These are phyloP conservation scores for Amanita phalloides DNA, from an alignment of 768 basidiomycete genomes.

Conservation along the genomic window DNA sequence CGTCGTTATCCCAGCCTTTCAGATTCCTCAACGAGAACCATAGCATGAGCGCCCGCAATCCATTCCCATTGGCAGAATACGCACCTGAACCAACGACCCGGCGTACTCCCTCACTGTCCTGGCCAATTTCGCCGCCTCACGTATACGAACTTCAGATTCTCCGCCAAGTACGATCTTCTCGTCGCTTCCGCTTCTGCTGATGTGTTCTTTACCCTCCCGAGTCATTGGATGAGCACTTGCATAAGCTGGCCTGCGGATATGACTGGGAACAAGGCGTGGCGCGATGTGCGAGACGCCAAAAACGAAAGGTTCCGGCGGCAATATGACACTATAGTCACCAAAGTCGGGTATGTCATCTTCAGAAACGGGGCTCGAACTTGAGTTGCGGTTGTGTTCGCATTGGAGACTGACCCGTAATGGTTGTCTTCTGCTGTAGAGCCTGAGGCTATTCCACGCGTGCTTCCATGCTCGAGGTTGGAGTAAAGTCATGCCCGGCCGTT, in stretches of 20 bases:
- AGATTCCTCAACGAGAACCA: conserved; percentile 1
- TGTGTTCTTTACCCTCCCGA: conserved; percentile 6
- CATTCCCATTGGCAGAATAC: conserved; percentile 2
- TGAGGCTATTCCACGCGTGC: not conserved
- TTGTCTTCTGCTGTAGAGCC: not conserved
- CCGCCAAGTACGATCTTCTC: conserved; percentile 37
- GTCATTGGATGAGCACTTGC: conserved; percentile 14
- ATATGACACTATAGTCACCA: conserved; percentile 48
- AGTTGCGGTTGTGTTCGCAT: not conserved
- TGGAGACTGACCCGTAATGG: not conserved
- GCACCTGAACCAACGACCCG: conserved; percentile 40
- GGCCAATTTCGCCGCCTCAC: conserved; percentile 47
- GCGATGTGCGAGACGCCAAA: conserved; percentile 54
- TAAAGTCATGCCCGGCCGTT: not conserved
- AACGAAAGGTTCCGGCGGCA: conserved; percentile 55
- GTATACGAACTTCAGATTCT: conserved; percentile 38
- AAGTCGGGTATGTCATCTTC: conserved; percentile 18
- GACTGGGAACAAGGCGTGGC: conserved; percentile 43
- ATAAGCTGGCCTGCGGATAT: conserved; percentile 50
- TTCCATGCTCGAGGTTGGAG: not conserved
- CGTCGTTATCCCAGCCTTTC: conserved; percentile 63
- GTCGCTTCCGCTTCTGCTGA: conserved; percentile 7
- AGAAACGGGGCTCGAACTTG: not conserved
- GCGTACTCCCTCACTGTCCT: conserved; percentile 45
- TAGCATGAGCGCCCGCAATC: not conserved